Conservation (phyloP, 1,139 yeast species). For the Saccharomyces pastorianus region DNA sequence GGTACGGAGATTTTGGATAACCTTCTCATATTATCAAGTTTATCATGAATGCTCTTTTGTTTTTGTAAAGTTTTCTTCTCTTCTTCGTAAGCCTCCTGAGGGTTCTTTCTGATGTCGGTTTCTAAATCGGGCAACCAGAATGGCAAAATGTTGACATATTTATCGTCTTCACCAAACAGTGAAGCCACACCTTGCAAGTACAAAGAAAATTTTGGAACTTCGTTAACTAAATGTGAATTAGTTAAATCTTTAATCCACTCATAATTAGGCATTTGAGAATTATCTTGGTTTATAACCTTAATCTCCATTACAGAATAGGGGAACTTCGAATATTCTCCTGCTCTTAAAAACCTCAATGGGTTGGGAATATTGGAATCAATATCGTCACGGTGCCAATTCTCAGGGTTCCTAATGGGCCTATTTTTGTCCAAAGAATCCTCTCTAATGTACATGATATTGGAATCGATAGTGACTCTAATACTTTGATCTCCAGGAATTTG, state of each 20-base stretch:
- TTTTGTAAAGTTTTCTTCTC: slow-evolving; percentile 38
- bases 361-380: slow-evolving; percentile 68
- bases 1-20: slow-evolving; percentile 14
- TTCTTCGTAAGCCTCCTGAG: slow-evolving; percentile 63
- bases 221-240: slow-evolving; percentile 75
- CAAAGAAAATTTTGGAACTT: slow-evolving; percentile 84
- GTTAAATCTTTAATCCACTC: slow-evolving; percentile 86
- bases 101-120: slow-evolving; percentile 65
- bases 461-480: slow-evolving; percentile 81
- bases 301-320: slow-evolving; percentile 94
- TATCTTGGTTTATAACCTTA: slow-evolving; percentile 46
- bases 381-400: slow-evolving; percentile 86
- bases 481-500: slow-evolving; percentile 97
- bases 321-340: slow-evolving; percentile 78
- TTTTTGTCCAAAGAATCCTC: slow-evolving; percentile 82
- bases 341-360: slow-evolving; percentile 66
- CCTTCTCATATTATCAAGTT: slow-evolving; percentile 35
- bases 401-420: slow-evolving; percentile 84
- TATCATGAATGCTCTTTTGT: slow-evolving; percentile 43
- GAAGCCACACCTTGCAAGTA: slow-evolving; percentile 87
- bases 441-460: slow-evolving; percentile 77
- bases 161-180: slow-evolving; percentile 72
- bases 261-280: slow-evolving; percentile 36
- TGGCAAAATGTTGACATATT: slow-evolving; percentile 71
- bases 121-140: slow-evolving; percentile 93